Percentiles rank a stretch among this genome's conserved stretches.
These are phyloP conservation scores for Debaryomyces castellii DNA, from an alignment of 805 yeast species.

Conservation along the genomic window DNA sequence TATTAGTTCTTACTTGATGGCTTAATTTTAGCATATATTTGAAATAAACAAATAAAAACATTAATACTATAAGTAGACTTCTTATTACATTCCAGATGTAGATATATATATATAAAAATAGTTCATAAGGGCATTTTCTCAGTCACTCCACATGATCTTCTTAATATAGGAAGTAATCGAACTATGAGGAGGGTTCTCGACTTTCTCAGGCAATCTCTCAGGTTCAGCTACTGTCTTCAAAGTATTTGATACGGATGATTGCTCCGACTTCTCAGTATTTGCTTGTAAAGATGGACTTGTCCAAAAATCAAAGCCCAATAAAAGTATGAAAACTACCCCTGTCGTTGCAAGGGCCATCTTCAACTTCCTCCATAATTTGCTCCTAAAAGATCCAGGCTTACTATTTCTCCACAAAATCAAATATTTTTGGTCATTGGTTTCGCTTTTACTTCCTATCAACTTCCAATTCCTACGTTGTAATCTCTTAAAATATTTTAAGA, in stretches of 20 bases:
- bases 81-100: constrained; percentile 1
- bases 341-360: constrained; percentile 23
- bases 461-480: constrained; percentile 51
- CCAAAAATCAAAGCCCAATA: constrained; percentile 21
- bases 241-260: not conserved
- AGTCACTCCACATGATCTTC: not conserved
- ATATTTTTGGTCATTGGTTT: constrained; percentile 10
- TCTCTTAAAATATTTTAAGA: constrained; percentile 35
- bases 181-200: not conserved
- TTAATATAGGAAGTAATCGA: not conserved
- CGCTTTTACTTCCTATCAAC: constrained; percentile 50
- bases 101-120: not conserved
- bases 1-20: not conserved
- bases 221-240: not conserved
- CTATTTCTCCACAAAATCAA: constrained; percentile 11
- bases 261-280: not conserved
- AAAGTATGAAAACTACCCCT: constrained; percentile 21
- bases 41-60: not conserved
- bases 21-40: not conserved
- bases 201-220: not conserved
- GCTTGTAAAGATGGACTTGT: constrained; percentile 5
- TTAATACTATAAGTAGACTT: not conserved
- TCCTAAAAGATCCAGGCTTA: not conserved
- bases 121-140: not conserved
- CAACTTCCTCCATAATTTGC: constrained; percentile 9